Evolutionary conservation across 2,329 filamentous ascomycete species (phyloP), one percentile per base, ranked within the genome.

Genomic region (Lachnellula suecica): DNA sequence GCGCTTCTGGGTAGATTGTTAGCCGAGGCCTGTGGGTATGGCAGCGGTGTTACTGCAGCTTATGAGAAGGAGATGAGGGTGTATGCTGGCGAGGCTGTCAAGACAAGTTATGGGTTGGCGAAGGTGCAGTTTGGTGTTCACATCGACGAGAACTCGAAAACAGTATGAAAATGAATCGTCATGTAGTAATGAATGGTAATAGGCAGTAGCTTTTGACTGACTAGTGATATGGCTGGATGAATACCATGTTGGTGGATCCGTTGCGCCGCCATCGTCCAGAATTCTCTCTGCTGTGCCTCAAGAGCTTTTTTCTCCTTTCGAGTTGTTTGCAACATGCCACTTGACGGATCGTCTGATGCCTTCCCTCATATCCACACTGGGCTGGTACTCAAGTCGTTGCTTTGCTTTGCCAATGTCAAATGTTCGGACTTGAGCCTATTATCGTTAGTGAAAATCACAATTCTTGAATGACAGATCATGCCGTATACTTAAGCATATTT

Each of bases 11-110:
- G 79, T 0, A 70, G 70, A 55, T 56, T 85, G 51, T 43, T 85
- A 27, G 60, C 63, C 1, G 78, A 83, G 59, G 74, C 76, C 2
- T 78, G 78, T 2, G 81, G 81, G 0, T 79, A 77, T 43, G 72
- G 72, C 48, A 73, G 78, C n/a, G 74, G 81, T 4, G 70, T 81
- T 3, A 76, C 72, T 7, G 80, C 78, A 51, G 76, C 72, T 10
- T 87, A 85, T 63, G 83, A 87, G 60, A 76, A 73, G 65, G 75
- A 79, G 60, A 87, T 87, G 83, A 78, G 78, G 57, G 73, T 80
- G 0, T 84, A 84, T 65, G 82, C 61, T 0, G 81, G 78, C 59
- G 74, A 77, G 61, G 79, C 80, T 2, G 84, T 87, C 10, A 63
- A 66, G 24, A 58, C 66, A 41, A 86, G 82, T 51, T 86, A 83